Percentiles rank a stretch among this genome's conserved stretches.
phyloP scores from a whole-genome alignment of 2,329 filamentous ascomycete species.

The Fusarium sp. region DNA sequence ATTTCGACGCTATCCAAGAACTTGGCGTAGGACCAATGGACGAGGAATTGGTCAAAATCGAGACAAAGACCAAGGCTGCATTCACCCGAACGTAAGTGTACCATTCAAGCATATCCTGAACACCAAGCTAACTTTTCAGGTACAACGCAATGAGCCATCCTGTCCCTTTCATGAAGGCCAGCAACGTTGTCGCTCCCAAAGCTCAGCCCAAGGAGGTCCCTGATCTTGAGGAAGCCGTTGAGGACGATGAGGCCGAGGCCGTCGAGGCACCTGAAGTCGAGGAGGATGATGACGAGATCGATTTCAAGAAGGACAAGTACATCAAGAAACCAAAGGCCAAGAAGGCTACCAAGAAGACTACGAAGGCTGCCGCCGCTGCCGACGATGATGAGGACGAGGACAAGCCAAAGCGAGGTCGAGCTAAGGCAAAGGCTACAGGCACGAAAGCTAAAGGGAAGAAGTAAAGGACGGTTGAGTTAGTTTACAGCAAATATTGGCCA shows the following conservation, averaged over 20 bases:
- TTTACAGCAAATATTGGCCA: conserved; percentile 8
- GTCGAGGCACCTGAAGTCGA: conserved; percentile 70
- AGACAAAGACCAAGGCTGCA: conserved; percentile 85
- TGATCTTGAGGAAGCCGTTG: conserved; percentile 95
- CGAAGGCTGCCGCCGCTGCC: conserved; percentile 60
- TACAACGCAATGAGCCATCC: conserved; percentile 91
- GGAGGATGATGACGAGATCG: conserved; percentile 78
- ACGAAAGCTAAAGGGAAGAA: conserved; percentile 65
- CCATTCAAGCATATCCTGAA: background rate
- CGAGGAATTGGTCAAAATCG: conserved; percentile 80
- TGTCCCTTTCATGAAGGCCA: conserved; percentile 95
- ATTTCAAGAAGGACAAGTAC: conserved; percentile 94
- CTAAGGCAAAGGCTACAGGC: conserved; percentile 56
- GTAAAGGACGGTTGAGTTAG: conserved; percentile 26
- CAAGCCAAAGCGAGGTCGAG: conserved; percentile 64
- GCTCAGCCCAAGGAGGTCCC: conserved; percentile 80
- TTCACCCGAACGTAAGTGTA: conserved; percentile 86
- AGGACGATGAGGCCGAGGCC: conserved; percentile 83
- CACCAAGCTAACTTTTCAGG: conserved; percentile 57
- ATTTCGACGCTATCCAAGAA: conserved; percentile 93
- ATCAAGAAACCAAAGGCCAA: conserved; percentile 88
- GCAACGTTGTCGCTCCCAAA: conserved; percentile 78
- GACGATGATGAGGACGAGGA: conserved; percentile 59
- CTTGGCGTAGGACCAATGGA: conserved; percentile 88
- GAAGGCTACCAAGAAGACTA: conserved; percentile 61